Conservation (phyloP, 2,329 filamentous ascomycete genomes). For the Ilyonectria sp. region DNA sequence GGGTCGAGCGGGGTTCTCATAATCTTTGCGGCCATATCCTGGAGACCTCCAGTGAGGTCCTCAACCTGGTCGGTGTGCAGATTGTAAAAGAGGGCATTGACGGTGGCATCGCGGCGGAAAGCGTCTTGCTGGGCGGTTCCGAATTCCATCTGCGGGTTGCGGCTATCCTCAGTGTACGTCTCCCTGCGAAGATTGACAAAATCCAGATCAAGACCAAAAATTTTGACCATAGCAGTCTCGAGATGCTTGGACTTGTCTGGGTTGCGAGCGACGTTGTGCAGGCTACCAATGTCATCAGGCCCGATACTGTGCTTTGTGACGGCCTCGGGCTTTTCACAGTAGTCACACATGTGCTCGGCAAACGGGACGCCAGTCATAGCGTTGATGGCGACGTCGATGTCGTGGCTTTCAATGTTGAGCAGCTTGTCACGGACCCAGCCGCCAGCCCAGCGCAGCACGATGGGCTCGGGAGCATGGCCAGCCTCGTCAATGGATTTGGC, state of each 20-base stretch:
- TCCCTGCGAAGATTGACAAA: slow-evolving; percentile 96
- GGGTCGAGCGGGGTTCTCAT: slow-evolving; percentile 91
- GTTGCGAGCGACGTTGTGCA: slow-evolving; percentile 93
- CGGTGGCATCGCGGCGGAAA: slow-evolving; percentile 88
- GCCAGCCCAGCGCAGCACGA: slow-evolving; percentile 83
- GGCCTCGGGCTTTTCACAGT: slow-evolving; percentile 74
- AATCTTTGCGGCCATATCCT: slow-evolving; percentile 79
- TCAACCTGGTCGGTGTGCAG: slow-evolving; percentile 84
- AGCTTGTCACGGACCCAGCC: slow-evolving; percentile 92
- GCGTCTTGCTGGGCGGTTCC: slow-evolving; percentile 94
- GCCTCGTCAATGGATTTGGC: slow-evolving; percentile 72
- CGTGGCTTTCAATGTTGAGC: slow-evolving; percentile 79
- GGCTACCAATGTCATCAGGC: slow-evolving; percentile 75
- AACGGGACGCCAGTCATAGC: slow-evolving; percentile 87
- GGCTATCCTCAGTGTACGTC: slow-evolving; percentile 88
- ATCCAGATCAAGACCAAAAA: slow-evolving; percentile 91
- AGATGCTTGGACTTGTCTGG: slow-evolving; percentile 97
- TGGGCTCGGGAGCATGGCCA: slow-evolving; percentile 65
- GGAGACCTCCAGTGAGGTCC: slow-evolving; percentile 86
- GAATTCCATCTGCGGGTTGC: slow-evolving; percentile 94
- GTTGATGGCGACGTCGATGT: slow-evolving; percentile 90
- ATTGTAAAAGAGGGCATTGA: slow-evolving; percentile 98
- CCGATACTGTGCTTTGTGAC: slow-evolving; percentile 72
- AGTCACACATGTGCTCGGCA: slow-evolving; percentile 77
- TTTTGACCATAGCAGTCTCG: slow-evolving; percentile 88